Base-by-base conservation (phyloP, 306 rosid species). In the Castanea mollissima region DNA sequence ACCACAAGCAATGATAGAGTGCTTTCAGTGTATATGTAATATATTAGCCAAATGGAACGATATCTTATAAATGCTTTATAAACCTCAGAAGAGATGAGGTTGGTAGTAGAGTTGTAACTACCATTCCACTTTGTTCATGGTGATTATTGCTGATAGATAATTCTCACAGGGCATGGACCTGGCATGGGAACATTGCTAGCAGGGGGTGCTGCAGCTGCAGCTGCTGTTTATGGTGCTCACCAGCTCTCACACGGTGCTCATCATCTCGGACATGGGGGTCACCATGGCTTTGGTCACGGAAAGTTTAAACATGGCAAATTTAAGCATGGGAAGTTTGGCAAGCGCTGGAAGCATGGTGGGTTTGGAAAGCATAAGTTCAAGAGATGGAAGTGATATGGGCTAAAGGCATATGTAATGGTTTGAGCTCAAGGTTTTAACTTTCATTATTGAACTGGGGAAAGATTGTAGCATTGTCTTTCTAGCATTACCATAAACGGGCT, bases 271-370 rank as follows among this genome's bases (percentile, higher is more conserved):
- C 69, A 79, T 21, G 90, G 91, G 0, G 85, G 31, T 65, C 20
- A 15, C 82, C 78, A 74, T 57, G 88, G 83, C 52, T 59, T 55
- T 71, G 86, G 87, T 29, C 93, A 85, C 29, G 98, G 91, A 5
- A 87, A 82, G 76, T 82, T 87, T 80, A 88, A 88, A 74, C 90
- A 87, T 19, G 89, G 98, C 34, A 91, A 91, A 75, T 91, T 82
- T 59, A 88, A 91, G 81, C 97, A 89, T 31, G 97, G 97, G 3
- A 93, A 93, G 80, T 88, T 84, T 57, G 95, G 97, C 51, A 91
- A 90, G 78, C 92, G 83, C 19, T 86, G 87, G 86, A 88, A 88
- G 82, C 84, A 82, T 75, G 90, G 91, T 19, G 68, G 60, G 86
- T 83, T 72, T 73, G 86, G 94, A 62, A 74, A n/a, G 80, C 88